Conservation (phyloP, 768 basidiomycete genomes). For the Lentinula edodes region DNA sequence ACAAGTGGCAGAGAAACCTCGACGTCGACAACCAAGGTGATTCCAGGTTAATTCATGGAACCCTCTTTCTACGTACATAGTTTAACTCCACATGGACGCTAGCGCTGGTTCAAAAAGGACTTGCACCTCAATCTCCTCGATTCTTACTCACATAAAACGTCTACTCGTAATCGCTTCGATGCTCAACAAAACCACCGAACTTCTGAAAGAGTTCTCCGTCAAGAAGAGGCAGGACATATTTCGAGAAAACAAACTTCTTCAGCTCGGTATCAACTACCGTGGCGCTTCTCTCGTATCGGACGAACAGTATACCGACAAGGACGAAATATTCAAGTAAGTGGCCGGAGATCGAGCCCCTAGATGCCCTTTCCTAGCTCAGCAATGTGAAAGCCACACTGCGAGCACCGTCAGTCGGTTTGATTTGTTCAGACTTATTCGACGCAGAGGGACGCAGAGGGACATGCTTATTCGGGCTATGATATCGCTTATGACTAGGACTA, state of each 20-base stretch:
- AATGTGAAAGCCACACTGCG: too few species aligned
- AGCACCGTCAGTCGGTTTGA: too few species aligned
- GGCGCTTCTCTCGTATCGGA: conserved; percentile 38
- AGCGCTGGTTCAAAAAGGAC: conserved; percentile 31
- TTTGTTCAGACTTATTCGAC: too few species aligned
- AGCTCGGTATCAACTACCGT: conserved; percentile 41
- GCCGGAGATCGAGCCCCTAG: conserved; percentile 31
- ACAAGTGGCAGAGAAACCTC: too few species aligned
- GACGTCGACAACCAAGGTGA: conserved; percentile 8
- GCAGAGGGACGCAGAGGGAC: too few species aligned
- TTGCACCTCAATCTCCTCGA: conserved; percentile 31
- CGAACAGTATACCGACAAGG: conserved; percentile 7
- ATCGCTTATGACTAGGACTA: neutral
- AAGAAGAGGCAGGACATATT: neutral
- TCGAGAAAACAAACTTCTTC: conserved; percentile 17
- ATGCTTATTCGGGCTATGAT: neutral
- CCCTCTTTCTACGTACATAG: conserved; percentile 13
- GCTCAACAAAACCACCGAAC: conserved; percentile 30
- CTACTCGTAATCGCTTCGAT: conserved; percentile 40
- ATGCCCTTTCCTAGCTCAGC: conserved; percentile 22
- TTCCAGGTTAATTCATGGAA: neutral
- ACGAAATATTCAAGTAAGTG: conserved; percentile 7
- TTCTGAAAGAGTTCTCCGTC: conserved; percentile 17
- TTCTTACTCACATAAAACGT: conserved; percentile 35
- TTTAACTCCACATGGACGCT: conserved; percentile 42